Evolutionary conservation across 495 filamentous ascomycete genomes (phyloP).

Genomic region (Xylaria grammica): DNA sequence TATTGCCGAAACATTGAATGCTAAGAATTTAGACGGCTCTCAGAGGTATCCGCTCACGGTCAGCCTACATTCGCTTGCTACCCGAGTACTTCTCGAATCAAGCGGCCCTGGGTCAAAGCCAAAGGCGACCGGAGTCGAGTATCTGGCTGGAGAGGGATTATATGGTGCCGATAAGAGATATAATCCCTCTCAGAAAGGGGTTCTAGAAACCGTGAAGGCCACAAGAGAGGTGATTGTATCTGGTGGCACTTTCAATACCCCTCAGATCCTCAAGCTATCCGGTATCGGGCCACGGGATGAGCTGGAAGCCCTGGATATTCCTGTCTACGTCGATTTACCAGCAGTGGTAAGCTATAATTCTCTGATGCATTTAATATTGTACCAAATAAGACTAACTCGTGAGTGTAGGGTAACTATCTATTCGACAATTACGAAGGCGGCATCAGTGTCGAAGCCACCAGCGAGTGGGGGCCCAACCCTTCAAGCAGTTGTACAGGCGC

Average conservation of each 20-base stretch:
- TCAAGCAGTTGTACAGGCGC: not conserved
- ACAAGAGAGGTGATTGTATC: conserved; percentile 57
- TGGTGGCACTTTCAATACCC: conserved; percentile 64
- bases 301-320: conserved; percentile 52
- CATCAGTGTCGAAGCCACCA: conserved; percentile 29
- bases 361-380: too few species aligned
- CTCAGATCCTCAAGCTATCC: conserved; percentile 60
- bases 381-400: too few species aligned
- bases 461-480: not conserved
- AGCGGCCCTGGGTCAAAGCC: conserved; percentile 27
- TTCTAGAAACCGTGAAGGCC: conserved; percentile 26
- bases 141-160: conserved; percentile 40
- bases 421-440: conserved; percentile 57
- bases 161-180: conserved; percentile 50
- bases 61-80: not conserved
- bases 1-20: not conserved
- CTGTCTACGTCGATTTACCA: conserved; percentile 51
- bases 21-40: not conserved
- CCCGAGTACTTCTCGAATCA: not conserved
- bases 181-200: conserved; percentile 29
- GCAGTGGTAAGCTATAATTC: conserved; percentile 60
- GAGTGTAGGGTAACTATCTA: conserved; percentile 44
- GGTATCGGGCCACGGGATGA: conserved; percentile 60
- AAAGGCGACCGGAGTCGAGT: conserved; percentile 45
- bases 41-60: not conserved